Evolutionary conservation across 345 rosid species (phyloP).

Genomic region (Passiflora organensis): DNA sequence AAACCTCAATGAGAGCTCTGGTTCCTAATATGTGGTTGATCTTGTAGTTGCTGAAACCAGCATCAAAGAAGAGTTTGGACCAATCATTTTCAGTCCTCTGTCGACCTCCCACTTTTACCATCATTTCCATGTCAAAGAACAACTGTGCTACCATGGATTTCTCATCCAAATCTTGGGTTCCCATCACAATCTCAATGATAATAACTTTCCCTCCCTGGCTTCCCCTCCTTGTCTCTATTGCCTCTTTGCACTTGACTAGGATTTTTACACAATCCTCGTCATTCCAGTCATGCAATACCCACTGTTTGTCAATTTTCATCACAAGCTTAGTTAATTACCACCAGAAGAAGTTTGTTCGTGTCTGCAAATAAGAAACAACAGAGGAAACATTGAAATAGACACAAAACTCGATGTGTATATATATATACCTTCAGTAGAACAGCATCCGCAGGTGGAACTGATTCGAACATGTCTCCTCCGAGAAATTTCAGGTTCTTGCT

Average conservation of each 20-base stretch:
- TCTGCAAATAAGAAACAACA: too few relatives aligned
- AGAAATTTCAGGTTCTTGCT: slow-evolving; percentile 5
- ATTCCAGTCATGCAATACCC: neutral
- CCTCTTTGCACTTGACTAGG: slow-evolving; percentile 13
- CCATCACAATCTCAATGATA: slow-evolving; percentile 10
- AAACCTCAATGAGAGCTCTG: slow-evolving; percentile 25
- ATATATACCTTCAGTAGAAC: neutral
- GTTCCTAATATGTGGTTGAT: neutral
- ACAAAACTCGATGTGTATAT: too few relatives aligned
- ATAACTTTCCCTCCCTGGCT: slow-evolving; percentile 9
- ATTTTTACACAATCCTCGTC: slow-evolving; percentile 4
- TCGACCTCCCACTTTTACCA: neutral
- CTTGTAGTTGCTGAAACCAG: slow-evolving; percentile 19
- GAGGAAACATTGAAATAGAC: too few relatives aligned
- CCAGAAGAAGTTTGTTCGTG: neutral
- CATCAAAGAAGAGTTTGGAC: slow-evolving; percentile 7
- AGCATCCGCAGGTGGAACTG: slow-evolving; percentile 13
- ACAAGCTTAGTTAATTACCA: too few relatives aligned
- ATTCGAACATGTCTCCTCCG: slow-evolving; percentile 22
- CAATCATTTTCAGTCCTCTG: slow-evolving; percentile 3
- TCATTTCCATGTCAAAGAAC: neutral
- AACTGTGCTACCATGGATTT: neutral
- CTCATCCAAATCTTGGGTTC: neutral
- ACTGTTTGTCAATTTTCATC: neutral
- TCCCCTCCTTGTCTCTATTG: neutral